These are phyloP conservation scores for Scopulariopsis brevicaulis DNA, from an alignment of 2,329 filamentous ascomycete species.

Conservation along the genomic window DNA sequence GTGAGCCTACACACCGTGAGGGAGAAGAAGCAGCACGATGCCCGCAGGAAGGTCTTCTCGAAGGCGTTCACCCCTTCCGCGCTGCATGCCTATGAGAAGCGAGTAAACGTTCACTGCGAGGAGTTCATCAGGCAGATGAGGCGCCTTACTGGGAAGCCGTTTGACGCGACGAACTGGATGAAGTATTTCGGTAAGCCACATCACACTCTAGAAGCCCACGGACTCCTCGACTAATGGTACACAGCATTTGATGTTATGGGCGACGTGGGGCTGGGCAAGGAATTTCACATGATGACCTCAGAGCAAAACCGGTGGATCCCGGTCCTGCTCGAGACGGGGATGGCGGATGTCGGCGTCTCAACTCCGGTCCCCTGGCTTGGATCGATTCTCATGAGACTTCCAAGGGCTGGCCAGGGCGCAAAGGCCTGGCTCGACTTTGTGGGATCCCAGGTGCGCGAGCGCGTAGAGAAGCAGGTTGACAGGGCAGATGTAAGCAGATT, in stretches of 20 bases:
- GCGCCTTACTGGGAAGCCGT: constrained; percentile 8
- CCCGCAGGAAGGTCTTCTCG: constrained; percentile 21
- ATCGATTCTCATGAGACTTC: neutral
- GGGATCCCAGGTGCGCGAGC: neutral
- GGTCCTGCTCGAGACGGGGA: neutral
- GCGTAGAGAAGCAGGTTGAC: constrained; percentile 1
- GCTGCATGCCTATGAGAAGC: constrained; percentile 15
- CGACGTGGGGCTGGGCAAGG: constrained; percentile 24
- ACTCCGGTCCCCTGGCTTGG: neutral
- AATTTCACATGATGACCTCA: constrained; percentile 40
- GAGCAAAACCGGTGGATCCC: constrained; percentile 86
- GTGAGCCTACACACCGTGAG: constrained; percentile 17
- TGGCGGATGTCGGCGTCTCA: neutral
- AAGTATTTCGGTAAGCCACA: constrained; percentile 16
- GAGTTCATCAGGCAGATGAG: constrained; percentile 13
- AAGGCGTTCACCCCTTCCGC: constrained; percentile 15
- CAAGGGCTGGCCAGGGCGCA: neutral
- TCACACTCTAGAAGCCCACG: neutral
- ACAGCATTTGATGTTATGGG: constrained; percentile 25
- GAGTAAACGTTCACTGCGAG: constrained; percentile 13
- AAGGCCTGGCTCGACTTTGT: neutral
- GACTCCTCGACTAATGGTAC: neutral
- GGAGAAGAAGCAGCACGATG: constrained; percentile 16
- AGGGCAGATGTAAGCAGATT: neutral
- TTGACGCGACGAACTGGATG: constrained; percentile 20